A percentile compares a stretch with the other conserved stretches of the same genome.
These are phyloP conservation scores for Acmispon strigosus DNA, from an alignment of 306 rosid genomes.

Conservation along the genomic window DNA sequence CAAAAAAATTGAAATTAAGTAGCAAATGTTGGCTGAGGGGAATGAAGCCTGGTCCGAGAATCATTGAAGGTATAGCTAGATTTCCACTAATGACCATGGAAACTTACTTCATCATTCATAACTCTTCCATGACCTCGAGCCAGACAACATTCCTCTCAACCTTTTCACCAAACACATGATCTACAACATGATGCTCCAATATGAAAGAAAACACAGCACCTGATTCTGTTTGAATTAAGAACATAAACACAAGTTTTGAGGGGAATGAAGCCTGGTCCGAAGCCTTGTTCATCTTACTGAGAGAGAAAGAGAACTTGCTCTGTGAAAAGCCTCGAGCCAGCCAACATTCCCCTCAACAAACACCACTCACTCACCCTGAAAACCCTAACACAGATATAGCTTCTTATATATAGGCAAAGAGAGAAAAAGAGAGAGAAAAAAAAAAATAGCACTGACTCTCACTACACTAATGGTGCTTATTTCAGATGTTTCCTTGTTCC, in stretches of 20 bases:
- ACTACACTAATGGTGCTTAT: slow-evolving; percentile 16
- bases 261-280: slow-evolving; percentile 97
- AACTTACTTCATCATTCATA: not conserved
- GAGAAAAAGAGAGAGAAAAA: not conserved
- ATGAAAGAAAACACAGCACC: not conserved
- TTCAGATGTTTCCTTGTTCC: slow-evolving; percentile 35
- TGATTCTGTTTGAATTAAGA: not conserved
- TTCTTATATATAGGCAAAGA: slow-evolving; percentile 27
- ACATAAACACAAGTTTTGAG: slow-evolving; percentile 26
- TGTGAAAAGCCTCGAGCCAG: slow-evolving; percentile 76
- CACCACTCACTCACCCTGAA: slow-evolving; percentile 5
- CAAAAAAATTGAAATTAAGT: not conserved
- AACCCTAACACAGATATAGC: slow-evolving; percentile 41
- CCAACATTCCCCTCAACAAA: slow-evolving; percentile 78
- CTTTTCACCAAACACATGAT: not conserved
- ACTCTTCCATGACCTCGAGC: slow-evolving; percentile 53
- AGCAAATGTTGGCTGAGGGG: slow-evolving; percentile 63
- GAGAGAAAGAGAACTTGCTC: not conserved
- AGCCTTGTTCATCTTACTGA: slow-evolving; percentile 36
- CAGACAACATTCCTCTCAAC: slow-evolving; percentile 88
- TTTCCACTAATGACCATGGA: not conserved
- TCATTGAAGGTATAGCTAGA: slow-evolving; percentile 7
- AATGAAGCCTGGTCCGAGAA: slow-evolving; percentile 98
- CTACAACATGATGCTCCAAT: too few species aligned
- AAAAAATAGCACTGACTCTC: slow-evolving; percentile 30